Base-by-base conservation (phyloP, 1,284 basidiomycete genomes). In the Leccinum pallidistipes region DNA sequence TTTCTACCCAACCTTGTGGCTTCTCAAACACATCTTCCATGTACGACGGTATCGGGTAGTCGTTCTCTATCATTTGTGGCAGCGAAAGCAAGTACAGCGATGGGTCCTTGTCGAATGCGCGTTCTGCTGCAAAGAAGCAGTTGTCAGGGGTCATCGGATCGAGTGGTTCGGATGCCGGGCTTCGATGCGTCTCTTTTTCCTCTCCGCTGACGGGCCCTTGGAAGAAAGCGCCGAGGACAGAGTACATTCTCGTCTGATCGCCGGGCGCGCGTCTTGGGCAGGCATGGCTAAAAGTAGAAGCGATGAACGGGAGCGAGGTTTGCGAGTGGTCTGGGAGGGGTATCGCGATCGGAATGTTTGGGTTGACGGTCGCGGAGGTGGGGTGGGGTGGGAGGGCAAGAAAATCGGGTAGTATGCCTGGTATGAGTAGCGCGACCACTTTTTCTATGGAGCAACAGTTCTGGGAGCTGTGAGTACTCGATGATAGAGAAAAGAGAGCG, bases 261-360 rank as follows among this genome's bases (percentile, higher is more conserved):
- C 95, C 95, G 0, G 95, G 94, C 1, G 94, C 94, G 40, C 88
- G 85, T 0, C 93, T 95, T 0, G 95, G 95, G 66, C 91, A 94
- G 3, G 92, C 93, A 76, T 96, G 93, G 58, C 91, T 91, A 78
- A 97, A 97, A 1, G 94, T 90, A 14, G 83, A 84, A 1, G 87
- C 81, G 52, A 97, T 86, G 68, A 93, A 90, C 0, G 94, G 91
- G 2, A 97, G 69, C 0, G 75, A 74, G 0, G 74, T 76, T 16
- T 74, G 70, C 10, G 77, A 69, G 6, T 75, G 72, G 12, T 71
- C 63, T 38, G 77, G 78, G 7, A 87, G 77, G 0, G 88, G 88
- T 56, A 91, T 85, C 36, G 86, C 72, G 4, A 90, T 69, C 2
- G 88, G 91, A 3, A 91, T 61, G 63, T 90, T 86, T 0, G 88